Base-by-base conservation (phyloP, 2,329 filamentous ascomycete genomes). In the Pseudocercospora eumusae region DNA sequence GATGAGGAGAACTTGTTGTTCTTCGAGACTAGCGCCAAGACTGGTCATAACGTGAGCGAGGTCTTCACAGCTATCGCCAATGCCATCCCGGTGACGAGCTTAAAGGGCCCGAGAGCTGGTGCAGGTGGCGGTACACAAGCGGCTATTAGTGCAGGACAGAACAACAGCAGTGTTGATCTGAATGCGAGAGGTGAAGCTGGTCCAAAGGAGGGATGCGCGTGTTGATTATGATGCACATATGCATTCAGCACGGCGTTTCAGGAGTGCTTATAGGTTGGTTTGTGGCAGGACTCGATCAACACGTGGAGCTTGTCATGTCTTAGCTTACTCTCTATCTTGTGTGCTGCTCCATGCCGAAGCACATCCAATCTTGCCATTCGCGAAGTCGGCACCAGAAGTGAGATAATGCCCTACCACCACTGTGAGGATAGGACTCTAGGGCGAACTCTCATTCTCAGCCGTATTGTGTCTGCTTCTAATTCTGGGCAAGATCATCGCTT, bases 1-100 rank as follows among this genome's bases (percentile, higher is more conserved):
- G 93, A 98, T 69, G 93, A 98, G 78, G 95, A 99, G 79, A 87
- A 88, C 59, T 81, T 99, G 68, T 78, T 99, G 67, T 99, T 99
- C 81, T 98, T 97, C 76, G 95, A 99, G 83, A 99, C 95, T 15
- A 96, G 91, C 75, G 95, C 95, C 53, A 99, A 99, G 87, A 95
- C 92, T 3, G 95, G 95, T 25, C 85, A 90, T 74, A 97, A 97
- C 76, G 95, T 99, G 42, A 87, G 89, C 57, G 93, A 97, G 71
- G 95, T 99, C 31, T 99, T 99, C 75, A 97, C 93, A 50, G 95
- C 95, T 31, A 99, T 99, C 75, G 95, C 95, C 63, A 98, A 98
- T 75, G 92, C 93, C 44, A 99, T 99, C 72, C 95, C 95, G 1
- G 95, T 99, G 82, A 96, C 92, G 57, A 96, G 92, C 66, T 81